phyloP scores from a whole-genome alignment of 139 green algal genomes.

The Mychonastes homosphaera region DNA sequence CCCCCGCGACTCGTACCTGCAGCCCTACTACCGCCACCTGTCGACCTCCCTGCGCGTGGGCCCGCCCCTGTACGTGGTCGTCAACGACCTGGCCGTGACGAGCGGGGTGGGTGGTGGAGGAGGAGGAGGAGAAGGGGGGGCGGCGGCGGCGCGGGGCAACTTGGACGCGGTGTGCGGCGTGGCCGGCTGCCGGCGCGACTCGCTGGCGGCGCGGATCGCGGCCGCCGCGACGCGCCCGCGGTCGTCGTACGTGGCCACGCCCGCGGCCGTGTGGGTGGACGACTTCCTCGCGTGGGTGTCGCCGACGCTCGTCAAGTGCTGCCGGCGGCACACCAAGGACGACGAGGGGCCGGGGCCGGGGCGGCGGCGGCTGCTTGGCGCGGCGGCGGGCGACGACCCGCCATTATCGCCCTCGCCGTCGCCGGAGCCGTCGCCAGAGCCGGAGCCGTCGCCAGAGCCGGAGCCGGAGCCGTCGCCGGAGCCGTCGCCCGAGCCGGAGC shows the following conservation, averaged over 20 bases:
- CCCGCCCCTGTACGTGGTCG: slow-evolving; percentile 73
- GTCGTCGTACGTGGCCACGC: slow-evolving; percentile 45
- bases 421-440: too few relatives aligned
- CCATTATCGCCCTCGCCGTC: too few relatives aligned
- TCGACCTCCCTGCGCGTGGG: slow-evolving; percentile 66
- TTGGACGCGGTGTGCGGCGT: slow-evolving; percentile 57
- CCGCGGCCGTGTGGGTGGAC: slow-evolving; percentile 83
- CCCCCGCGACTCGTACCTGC: slow-evolving; percentile 81
- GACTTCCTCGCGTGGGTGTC: slow-evolving; percentile 84
- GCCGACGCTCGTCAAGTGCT: slow-evolving; percentile 57
- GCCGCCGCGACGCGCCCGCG: slow-evolving; percentile 14
- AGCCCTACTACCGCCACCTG: slow-evolving; percentile 75
- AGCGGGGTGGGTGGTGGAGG: too few relatives aligned
- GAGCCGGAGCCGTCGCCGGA: too few relatives aligned
- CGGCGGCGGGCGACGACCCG: too few relatives aligned
- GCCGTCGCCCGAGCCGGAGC: too few relatives aligned
- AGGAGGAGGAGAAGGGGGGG: too few relatives aligned
- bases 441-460: too few relatives aligned
- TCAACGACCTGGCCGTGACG: slow-evolving; percentile 61
- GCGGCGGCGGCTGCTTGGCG: too few relatives aligned
- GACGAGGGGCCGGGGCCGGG: too few relatives aligned
- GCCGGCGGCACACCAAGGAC: slow-evolving; percentile 31
- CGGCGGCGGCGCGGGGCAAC: slow-evolving; percentile 26
- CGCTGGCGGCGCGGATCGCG: slow-evolving; percentile 33
- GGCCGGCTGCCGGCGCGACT: slow-evolving; percentile 60